A percentile compares a stretch with the other conserved stretches of the same genome.
phyloP scores from a whole-genome alignment of 768 basidiomycete species.

The Kwoniella sp. region DNA sequence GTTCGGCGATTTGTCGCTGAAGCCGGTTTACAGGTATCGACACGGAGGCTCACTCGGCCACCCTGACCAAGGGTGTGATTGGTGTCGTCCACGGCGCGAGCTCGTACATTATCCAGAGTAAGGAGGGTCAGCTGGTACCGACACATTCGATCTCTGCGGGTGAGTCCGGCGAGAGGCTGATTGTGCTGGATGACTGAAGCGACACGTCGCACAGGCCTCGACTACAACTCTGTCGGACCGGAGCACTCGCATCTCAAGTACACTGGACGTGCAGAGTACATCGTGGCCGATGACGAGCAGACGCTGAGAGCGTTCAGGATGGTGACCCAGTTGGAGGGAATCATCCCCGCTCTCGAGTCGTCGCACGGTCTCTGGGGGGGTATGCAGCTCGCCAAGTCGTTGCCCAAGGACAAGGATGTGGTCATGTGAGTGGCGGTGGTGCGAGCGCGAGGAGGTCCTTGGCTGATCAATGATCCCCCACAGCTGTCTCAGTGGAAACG shows the following conservation, averaged over 20 bases:
- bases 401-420: slow-evolving; percentile 78
- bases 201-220: slow-evolving; percentile 17
- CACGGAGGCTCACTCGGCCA: slow-evolving; percentile 85
- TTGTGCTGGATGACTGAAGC: neutral
- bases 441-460: neutral
- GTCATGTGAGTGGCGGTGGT: slow-evolving; percentile 69
- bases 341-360: slow-evolving; percentile 94
- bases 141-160: slow-evolving; percentile 87
- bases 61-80: slow-evolving; percentile 80
- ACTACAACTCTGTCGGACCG: slow-evolving; percentile 70
- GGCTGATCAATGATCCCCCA: neutral
- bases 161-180: slow-evolving; percentile 19
- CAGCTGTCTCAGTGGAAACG: slow-evolving; percentile 80
- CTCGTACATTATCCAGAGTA: slow-evolving; percentile 88
- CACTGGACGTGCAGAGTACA: slow-evolving; percentile 86
- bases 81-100: slow-evolving; percentile 91
- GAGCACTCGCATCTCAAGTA: slow-evolving; percentile 98
- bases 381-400: slow-evolving; percentile 72
- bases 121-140: slow-evolving; percentile 87
- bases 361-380: slow-evolving; percentile 95
- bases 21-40: slow-evolving; percentile 59
- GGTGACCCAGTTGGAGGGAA: slow-evolving; percentile 88
- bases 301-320: slow-evolving; percentile 87
- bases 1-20: neutral
- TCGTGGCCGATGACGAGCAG: slow-evolving; percentile 87